Evolutionary conservation across 2,329 filamentous ascomycete genomes (phyloP), one percentile per base, ranked within the genome.

Genomic region (Pyrenochaeta sp.): DNA sequence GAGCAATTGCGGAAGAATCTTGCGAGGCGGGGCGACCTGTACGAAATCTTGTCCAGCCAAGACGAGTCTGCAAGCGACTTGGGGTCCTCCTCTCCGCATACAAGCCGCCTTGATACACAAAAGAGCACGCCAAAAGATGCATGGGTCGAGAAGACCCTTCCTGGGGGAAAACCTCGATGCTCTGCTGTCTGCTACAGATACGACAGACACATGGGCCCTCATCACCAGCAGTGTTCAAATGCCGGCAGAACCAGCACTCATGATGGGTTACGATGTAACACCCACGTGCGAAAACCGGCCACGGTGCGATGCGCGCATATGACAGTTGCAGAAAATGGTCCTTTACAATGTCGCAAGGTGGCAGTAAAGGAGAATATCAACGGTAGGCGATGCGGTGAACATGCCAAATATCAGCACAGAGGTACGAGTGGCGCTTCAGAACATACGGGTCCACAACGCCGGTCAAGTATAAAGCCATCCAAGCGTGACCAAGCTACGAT

Each of bases 21-120:
- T 6, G 60, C 57, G 9, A 49, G 40, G 14, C 36, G 60, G 14
- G 51, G 54, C 1, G 56, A 68, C 17, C 14, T 60, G 0, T 71
- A 60, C 35, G 64, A 66, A 3, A 39, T 70, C 6, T 52, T 61
- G 4, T 27, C 56, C 1, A 70, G 66, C 17, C 68, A 20, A 10
- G 7, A 36, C n/a, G 23, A 5, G 23, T 4, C 23, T 27, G 23
- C 23, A 27, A 27, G 9, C 23, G 23, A 27, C 4, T 27, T 27
- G 23, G 23, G 23, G 23, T 9, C 23, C 23, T 27, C 23, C 23
- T 27, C 23, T 27, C 23, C 23, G 23, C 23, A 4, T 27, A 9
- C 23, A 27, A 9, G 23, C 23, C 23, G 23, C 23, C 4, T 9
- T 27, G 23, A 27, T 27, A 27, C 23, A 27, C 23, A 27, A 4